Evolutionary conservation across 2,329 filamentous ascomycete species (phyloP), one percentile per base, ranked within the genome.

Genomic region (Aureobasidium vineae): DNA sequence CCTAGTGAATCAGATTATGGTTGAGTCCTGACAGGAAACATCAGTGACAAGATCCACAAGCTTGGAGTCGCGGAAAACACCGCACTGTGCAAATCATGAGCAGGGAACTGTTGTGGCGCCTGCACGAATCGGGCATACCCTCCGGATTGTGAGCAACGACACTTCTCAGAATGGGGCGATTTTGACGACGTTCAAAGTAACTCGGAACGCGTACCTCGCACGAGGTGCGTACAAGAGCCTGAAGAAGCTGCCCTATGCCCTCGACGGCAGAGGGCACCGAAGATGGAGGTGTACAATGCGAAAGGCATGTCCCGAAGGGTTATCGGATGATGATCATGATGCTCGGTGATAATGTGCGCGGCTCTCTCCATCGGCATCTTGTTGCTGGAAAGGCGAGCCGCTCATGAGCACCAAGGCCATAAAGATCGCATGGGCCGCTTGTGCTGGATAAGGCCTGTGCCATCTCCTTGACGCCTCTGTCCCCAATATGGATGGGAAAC

Each of bases 31-130:
- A 31, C 38, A 57, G 54, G 6, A 23, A 7, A 43, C 3, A 31
- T n/a, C 54, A 56, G 53, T 56, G 53, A 56, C 53, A 41, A 21
- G 54, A 59, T 13, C 54, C 54, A 59, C 54, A 26, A 60, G 11
- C 40, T 36, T 60, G 41, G 23, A 47, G 23, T 43, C 3, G 38
- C 41, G 57, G 57, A 5, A 40, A 47, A 36, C 26, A 60, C 43
- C 57, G 57, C 41, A 49, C 28, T 49, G 13, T 38, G 57, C 54
- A 33, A 21, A 28, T 50, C 47, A 31, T 50, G 26, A 50, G 10
- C 47, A 50, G 23, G 26, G 26, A 26, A 23, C 7, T 26, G 33
- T 36, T 31, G 16, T 38, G 52, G 52, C 38, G 36, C 40, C 28
- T 23, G n/a, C 57, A 47, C 41, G n/a, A 28, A 49, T 7, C 57